These are phyloP conservation scores for Candida nemodendra DNA, from an alignment of 805 yeast species.

Conservation along the genomic window DNA sequence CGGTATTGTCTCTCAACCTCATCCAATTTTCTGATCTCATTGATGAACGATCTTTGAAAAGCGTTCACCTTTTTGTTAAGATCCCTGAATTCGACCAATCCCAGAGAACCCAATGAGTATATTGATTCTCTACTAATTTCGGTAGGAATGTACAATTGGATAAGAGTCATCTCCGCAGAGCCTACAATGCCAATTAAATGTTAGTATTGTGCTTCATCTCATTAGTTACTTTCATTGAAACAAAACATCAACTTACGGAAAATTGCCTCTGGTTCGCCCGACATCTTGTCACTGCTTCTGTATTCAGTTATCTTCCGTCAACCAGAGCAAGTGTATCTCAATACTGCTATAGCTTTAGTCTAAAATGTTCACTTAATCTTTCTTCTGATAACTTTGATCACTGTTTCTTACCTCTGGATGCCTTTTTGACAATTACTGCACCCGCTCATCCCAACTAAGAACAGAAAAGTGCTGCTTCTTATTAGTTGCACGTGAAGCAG, in stretches of 20 bases:
- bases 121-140: constrained; percentile 87
- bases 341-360: not conserved
- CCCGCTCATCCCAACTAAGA: not conserved
- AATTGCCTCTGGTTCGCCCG: constrained; percentile 27
- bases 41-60: constrained; percentile 89
- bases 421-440: not conserved
- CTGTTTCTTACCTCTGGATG: not conserved
- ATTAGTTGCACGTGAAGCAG: not conserved
- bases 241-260: constrained; percentile 25
- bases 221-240: not conserved
- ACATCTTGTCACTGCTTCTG: constrained; percentile 1
- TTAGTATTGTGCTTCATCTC: constrained; percentile 1
- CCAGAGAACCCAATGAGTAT: constrained; percentile 82
- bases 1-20: constrained; percentile 86
- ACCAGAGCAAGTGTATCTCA: not conserved
- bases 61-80: constrained; percentile 78
- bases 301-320: not conserved
- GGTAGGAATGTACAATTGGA: constrained; percentile 87
- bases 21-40: constrained; percentile 81
- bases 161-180: constrained; percentile 96
- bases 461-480: not conserved
- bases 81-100: constrained; percentile 86
- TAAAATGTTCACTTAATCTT: not conserved
- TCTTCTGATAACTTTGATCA: not conserved
- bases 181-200: constrained; percentile 31